Base-by-base conservation (phyloP, 1,284 basidiomycete species). In the Heterobasidion occidentale region DNA sequence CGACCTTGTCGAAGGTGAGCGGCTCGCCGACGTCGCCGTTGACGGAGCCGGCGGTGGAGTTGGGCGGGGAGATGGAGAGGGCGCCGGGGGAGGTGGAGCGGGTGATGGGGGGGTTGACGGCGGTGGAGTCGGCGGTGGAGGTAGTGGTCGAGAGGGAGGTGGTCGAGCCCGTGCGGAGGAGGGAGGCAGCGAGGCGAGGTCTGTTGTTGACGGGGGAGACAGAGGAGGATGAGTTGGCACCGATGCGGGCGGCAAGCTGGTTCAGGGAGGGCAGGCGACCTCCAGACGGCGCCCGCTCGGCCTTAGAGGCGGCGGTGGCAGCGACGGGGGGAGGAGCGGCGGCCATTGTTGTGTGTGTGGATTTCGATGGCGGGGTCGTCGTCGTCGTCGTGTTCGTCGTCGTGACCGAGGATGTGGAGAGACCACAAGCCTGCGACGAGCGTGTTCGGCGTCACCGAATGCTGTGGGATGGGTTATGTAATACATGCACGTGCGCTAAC, bases 181-280 rank as follows among this genome's bases (percentile, higher is more conserved):
- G 73, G 46, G 81, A 82, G 2, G 86, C 84, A n/a, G 83, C 81
- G n/a, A 90, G 77, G 58, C 88, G 83, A 1, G 88, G 86, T 45
- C 88, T 81, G 46, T 73, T 68, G 20, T 76, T 73, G 63, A 36
- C 68, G 8, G 75, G 66, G 51, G 70, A 51, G 27, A 67, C 51
- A 11, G 71, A 59, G 53, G 72, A 79, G 55, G 77, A 70, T 7
- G 38, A 12, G 65, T 77, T 82, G 66, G 56, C 58, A 17, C 47
- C 52, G 35, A 90, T 87, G 55, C 86, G 82, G 2, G 88, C 88
- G 3, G 86, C 88, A 53, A 90, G 82, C 69, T 90, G 86, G 70
- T 88, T 86, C 14, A 90, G 77, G n/a, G 88, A 88, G 0, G 87
- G 87, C 50, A 85, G 74, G 45, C 85, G 79, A 11, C 66, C 36